Evolutionary conservation across 106 monocot genomes (phyloP).

Genomic region (Posidonia australis): DNA sequence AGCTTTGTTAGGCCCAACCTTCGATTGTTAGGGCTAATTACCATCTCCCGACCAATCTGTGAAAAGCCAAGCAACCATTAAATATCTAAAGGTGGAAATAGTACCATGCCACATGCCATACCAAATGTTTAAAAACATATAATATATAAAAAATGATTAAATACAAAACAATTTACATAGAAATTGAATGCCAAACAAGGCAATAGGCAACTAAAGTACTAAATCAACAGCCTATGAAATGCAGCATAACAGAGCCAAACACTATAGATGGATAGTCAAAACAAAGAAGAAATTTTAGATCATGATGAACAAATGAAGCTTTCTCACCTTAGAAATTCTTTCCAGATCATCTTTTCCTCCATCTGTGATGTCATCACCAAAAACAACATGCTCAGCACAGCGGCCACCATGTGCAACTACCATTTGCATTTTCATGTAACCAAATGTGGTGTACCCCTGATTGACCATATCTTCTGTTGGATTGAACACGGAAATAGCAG

Average conservation of each 20-base stretch:
- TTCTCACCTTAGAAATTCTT: constrained; percentile 71
- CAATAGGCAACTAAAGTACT: no score
- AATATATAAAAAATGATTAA: no score
- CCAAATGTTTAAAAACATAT: no score
- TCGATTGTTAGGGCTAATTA: constrained; percentile 76
- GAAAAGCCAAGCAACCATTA: not conserved
- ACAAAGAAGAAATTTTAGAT: not conserved
- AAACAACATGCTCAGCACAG: constrained; percentile 69
- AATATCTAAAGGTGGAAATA: no score
- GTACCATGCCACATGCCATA: no score
- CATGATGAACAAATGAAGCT: not conserved
- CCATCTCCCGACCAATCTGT: constrained; percentile 90
- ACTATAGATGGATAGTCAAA: not conserved
- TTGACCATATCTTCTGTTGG: constrained; percentile 78
- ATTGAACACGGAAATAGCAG: constrained; percentile 79
- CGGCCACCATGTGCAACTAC: constrained; percentile 90
- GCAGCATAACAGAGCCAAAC: not conserved
- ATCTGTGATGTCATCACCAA: constrained; percentile 79
- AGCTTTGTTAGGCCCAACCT: constrained; percentile 53
- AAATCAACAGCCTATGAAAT: not conserved
- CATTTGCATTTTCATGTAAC: constrained; percentile 96
- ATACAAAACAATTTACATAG: no score
- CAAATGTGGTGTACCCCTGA: constrained; percentile 90
- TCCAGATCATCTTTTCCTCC: constrained; percentile 80
- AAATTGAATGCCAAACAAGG: no score